Conservation (phyloP, 768 basidiomycete species). For the Macrolepiota dolichaula region DNA sequence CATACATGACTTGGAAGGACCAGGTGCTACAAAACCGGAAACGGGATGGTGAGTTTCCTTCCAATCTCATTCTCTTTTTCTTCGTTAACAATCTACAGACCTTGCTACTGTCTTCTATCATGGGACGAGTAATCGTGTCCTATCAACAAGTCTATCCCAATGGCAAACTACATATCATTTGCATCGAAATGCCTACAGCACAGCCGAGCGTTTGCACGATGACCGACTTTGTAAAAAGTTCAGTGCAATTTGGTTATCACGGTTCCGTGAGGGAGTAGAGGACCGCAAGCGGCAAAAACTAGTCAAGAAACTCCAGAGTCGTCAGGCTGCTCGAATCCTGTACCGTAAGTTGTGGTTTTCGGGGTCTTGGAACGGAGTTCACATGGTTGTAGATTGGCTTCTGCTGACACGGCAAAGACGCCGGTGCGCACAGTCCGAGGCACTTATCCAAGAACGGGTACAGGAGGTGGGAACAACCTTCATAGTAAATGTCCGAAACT, state of each 20-base stretch:
- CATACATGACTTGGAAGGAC: conserved; percentile 20
- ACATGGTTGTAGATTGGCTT: conserved; percentile 41
- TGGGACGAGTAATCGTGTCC: conserved; percentile 15
- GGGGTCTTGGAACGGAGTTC: neutral
- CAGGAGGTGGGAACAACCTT: conserved; percentile 27
- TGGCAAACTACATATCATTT: conserved; percentile 21
- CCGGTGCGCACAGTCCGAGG: conserved; percentile 42
- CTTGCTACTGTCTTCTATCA: conserved; percentile 18
- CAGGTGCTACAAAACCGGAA: conserved; percentile 16
- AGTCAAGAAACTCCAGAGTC: conserved; percentile 18
- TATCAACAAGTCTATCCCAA: conserved; percentile 12
- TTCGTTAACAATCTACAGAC: conserved; percentile 12
- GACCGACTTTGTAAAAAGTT: conserved; percentile 16
- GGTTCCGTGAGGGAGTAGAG: conserved; percentile 17
- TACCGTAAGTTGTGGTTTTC: neutral
- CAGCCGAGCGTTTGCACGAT: conserved; percentile 21
- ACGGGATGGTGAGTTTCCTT: conserved; percentile 16
- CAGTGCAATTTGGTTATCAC: conserved; percentile 1
- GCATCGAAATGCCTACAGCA: conserved; percentile 19
- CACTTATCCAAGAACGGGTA: conserved; percentile 33
- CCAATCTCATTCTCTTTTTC: neutral
- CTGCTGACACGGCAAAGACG: conserved; percentile 31
- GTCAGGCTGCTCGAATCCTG: conserved; percentile 15
- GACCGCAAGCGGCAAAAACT: conserved; percentile 21
- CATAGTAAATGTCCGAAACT: neutral